phyloP scores from a whole-genome alignment of 306 rosid genomes.

The Castanopsis chinensis region DNA sequence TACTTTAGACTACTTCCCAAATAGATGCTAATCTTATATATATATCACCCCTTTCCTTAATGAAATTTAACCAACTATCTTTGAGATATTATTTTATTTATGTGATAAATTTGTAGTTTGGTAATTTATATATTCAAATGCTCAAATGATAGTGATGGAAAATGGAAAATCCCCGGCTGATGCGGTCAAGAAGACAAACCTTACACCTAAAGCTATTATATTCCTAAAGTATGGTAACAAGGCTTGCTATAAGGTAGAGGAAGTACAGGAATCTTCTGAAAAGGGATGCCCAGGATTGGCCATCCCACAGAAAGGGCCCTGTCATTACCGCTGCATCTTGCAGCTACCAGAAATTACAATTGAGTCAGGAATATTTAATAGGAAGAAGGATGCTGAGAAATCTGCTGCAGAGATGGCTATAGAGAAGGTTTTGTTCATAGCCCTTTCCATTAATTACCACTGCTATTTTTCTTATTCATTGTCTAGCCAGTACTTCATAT shows the following conservation, averaged over 20 bases:
- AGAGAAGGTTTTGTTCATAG: constrained; percentile 54
- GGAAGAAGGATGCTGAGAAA: constrained; percentile 95
- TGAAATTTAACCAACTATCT: not conserved
- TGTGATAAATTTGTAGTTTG: not conserved
- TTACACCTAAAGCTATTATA: constrained; percentile 75
- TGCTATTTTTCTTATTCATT: not conserved
- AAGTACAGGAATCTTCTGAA: constrained; percentile 56
- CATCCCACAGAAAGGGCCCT: constrained; percentile 56
- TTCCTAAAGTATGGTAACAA: constrained; percentile 55
- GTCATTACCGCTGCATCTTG: constrained; percentile 71
- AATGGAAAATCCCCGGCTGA: constrained; percentile 27
- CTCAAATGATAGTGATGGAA: constrained; percentile 49
- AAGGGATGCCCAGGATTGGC: constrained; percentile 73
- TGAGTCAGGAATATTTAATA: constrained; percentile 64
- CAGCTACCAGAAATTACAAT: constrained; percentile 76
- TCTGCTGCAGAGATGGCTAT: constrained; percentile 87
- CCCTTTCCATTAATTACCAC: constrained; percentile 6
- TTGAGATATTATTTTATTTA: not conserved
- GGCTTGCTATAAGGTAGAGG: constrained; percentile 67
- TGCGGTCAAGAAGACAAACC: constrained; percentile 31
- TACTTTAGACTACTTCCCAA: not conserved
- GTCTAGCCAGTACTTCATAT: not conserved
- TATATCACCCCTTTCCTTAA: not conserved
- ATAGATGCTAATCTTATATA: not conserved
- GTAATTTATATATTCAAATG: constrained; percentile 11